These are phyloP conservation scores for Prunus kanzakura DNA, from an alignment of 306 rosid species.

Conservation along the genomic window DNA sequence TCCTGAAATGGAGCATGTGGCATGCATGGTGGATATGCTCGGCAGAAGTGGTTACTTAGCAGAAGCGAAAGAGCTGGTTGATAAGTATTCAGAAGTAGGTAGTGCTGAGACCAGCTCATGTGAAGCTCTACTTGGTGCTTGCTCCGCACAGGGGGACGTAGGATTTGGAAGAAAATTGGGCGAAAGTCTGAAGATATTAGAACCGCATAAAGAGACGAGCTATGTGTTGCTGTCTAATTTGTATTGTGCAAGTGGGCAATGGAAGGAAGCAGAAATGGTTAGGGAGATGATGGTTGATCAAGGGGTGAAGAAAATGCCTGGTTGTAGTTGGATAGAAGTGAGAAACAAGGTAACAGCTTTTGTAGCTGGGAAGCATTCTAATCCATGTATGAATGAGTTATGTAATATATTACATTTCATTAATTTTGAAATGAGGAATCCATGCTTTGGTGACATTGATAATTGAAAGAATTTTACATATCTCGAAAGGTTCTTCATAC, in stretches of 20 bases:
- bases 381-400: slow-evolving; percentile 34
- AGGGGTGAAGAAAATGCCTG: slow-evolving; percentile 78
- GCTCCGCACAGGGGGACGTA: slow-evolving; percentile 49
- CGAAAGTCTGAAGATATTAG: slow-evolving; percentile 43
- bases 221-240: slow-evolving; percentile 71
- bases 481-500: no score
- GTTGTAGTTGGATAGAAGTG: slow-evolving; percentile 86
- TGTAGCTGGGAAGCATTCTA: slow-evolving; percentile 62
- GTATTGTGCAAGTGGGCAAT: slow-evolving; percentile 62
- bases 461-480: slow-evolving; percentile 15
- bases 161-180: slow-evolving; percentile 43
- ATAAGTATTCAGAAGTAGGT: slow-evolving; percentile 34
- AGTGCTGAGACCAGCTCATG: slow-evolving; percentile 25
- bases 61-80: slow-evolving; percentile 58
- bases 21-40: slow-evolving; percentile 83
- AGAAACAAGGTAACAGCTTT: slow-evolving; percentile 54
- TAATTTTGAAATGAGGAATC: slow-evolving; percentile 62
- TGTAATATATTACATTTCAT: slow-evolving; percentile 37
- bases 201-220: slow-evolving; percentile 54
- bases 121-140: slow-evolving; percentile 69
- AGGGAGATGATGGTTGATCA: slow-evolving; percentile 65
- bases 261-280: slow-evolving; percentile 78
- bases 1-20: slow-evolving; percentile 60
- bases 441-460: slow-evolving; percentile 31
- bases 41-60: slow-evolving; percentile 62